Percentiles rank a stretch among this genome's conserved stretches.
Evolutionary conservation across 768 basidiomycete genomes (phyloP).

Genomic region (Phallus indusiatus): DNA sequence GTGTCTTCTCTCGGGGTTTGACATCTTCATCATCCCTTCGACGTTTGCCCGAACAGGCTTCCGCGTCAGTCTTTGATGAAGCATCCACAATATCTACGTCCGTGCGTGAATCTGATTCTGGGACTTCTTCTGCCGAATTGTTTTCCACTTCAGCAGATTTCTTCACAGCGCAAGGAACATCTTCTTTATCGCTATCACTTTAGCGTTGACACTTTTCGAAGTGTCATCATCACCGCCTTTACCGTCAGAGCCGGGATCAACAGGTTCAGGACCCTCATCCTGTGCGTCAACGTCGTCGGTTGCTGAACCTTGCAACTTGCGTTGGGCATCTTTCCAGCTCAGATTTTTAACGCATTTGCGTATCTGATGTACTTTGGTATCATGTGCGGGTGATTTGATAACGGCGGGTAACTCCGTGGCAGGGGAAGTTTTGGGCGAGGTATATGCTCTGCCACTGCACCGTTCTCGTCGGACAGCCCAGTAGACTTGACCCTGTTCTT

Average conservation of each 20-base stretch:
- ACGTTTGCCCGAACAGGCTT: slow-evolving; percentile 30
- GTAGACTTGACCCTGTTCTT: slow-evolving; percentile 6
- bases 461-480: slow-evolving; percentile 14
- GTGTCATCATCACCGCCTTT: slow-evolving; percentile 1
- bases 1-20: slow-evolving; percentile 38
- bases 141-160: slow-evolving; percentile 45
- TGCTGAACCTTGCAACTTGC: not conserved
- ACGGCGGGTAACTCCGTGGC: slow-evolving; percentile 15
- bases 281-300: slow-evolving; percentile 30
- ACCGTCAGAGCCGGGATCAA: not conserved
- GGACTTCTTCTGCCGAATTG: not conserved
- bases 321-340: slow-evolving; percentile 44
- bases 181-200: slow-evolving; percentile 8
- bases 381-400: slow-evolving; percentile 61
- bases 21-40: slow-evolving; percentile 52
- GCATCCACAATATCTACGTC: not conserved
- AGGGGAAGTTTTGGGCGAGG: slow-evolving; percentile 21
- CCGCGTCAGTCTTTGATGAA: not conserved
- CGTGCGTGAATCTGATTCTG: not conserved
- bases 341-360: slow-evolving; percentile 74
- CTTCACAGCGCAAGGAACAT: not conserved
- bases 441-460: slow-evolving; percentile 16
- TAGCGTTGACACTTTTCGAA: slow-evolving; percentile 8
- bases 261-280: slow-evolving; percentile 54
- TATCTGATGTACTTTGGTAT: slow-evolving; percentile 72